A percentile compares a stretch with the other conserved stretches of the same genome.
Conservation (phyloP, 768 basidiomycete genomes). For the Coprinopsis sp. region DNA sequence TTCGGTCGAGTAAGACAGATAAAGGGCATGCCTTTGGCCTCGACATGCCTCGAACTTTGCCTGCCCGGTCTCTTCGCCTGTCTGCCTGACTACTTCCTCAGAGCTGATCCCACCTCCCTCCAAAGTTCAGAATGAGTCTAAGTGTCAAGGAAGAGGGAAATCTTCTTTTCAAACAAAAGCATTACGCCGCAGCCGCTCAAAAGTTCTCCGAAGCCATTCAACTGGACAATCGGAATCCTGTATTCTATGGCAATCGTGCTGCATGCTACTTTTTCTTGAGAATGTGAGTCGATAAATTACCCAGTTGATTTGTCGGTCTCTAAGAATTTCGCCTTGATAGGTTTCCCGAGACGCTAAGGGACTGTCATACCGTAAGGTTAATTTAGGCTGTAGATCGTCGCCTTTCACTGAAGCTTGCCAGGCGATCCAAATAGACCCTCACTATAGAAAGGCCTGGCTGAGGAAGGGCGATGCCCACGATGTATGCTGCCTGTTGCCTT, state of each 20-base stretch:
- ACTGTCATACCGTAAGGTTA: slow-evolving; percentile 1
- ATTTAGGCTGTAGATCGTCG: neutral
- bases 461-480: slow-evolving; percentile 15
- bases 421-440: slow-evolving; percentile 10
- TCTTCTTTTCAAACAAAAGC: slow-evolving; percentile 23
- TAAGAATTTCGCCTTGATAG: neutral
- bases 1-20: no score
- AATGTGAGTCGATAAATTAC: slow-evolving; percentile 16
- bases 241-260: slow-evolving; percentile 35
- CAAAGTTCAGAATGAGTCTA: no score
- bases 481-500: neutral
- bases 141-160: slow-evolving; percentile 37
- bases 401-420: neutral
- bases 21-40: no score
- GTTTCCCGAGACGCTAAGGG: slow-evolving; percentile 5
- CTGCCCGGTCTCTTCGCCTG: no score
- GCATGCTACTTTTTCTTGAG: slow-evolving; percentile 25
- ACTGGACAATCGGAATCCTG: slow-evolving; percentile 26
- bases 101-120: no score
- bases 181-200: slow-evolving; percentile 22
- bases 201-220: slow-evolving; percentile 33
- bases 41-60: no score
- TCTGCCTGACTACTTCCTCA: no score
- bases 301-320: neutral
- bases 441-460: slow-evolving; percentile 15